These are phyloP conservation scores for Fraxinus excelsior DNA, from an alignment of 257 asterid species.

Conservation along the genomic window DNA sequence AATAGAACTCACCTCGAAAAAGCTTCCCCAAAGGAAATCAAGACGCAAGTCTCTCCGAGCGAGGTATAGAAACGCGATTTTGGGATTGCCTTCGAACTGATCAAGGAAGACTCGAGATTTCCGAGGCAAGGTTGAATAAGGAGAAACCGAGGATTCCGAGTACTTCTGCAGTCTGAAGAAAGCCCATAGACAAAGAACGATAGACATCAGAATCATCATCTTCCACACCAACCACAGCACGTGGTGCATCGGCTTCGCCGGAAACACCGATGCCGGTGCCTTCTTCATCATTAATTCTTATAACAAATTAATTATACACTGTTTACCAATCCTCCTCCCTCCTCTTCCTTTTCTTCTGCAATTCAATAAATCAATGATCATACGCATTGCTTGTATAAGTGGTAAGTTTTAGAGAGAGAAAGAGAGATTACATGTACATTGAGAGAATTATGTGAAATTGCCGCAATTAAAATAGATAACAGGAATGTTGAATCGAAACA, in stretches of 20 bases:
- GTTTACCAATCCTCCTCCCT: constrained; percentile 34
- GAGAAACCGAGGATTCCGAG: constrained; percentile 39
- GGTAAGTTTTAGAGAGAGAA: constrained; percentile 11
- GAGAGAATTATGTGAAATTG: constrained; percentile 15
- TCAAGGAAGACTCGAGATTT: constrained; percentile 42
- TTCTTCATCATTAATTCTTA: constrained; percentile 41
- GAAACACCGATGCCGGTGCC: constrained; percentile 42
- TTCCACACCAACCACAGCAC: constrained; percentile 71
- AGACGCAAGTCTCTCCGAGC: constrained; percentile 75
- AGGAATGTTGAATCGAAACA: constrained; percentile 25
- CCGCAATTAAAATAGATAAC: constrained; percentile 1
- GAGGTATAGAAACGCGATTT: constrained; percentile 78
- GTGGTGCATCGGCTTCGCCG: constrained; percentile 51
- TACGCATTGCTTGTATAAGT: not conserved
- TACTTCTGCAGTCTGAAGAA: constrained; percentile 67
- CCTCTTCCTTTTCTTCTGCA: constrained; percentile 45
- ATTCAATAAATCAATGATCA: constrained; percentile 3
- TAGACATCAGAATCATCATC: constrained; percentile 49
- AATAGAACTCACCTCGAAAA: constrained; percentile 67
- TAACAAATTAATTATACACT: constrained; percentile 5
- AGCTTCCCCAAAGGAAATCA: constrained; percentile 90
- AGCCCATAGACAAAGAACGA: constrained; percentile 55
- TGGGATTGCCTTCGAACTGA: constrained; percentile 60
- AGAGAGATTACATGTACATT: constrained; percentile 22
- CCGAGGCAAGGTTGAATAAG: constrained; percentile 33